A percentile compares a stretch with the other conserved stretches of the same genome.
phyloP scores from a whole-genome alignment of 2,329 filamentous ascomycete species.

The Aspergillus udagawae region DNA sequence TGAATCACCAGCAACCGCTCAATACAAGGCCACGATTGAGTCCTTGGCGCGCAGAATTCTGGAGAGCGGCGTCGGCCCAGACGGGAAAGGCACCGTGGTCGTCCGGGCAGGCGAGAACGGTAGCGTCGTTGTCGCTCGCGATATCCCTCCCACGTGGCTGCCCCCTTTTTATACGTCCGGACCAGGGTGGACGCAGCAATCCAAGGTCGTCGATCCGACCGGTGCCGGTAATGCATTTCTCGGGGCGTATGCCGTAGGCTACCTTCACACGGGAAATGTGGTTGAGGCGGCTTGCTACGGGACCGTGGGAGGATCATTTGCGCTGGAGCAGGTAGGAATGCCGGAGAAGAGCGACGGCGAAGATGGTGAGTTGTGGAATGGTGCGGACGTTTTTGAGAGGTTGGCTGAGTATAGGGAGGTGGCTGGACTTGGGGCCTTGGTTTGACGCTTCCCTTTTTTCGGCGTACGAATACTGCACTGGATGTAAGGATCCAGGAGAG shows the following conservation, averaged over 20 bases:
- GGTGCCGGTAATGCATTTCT: slow-evolving; percentile 37
- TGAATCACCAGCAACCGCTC: not conserved
- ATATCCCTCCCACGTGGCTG: slow-evolving; percentile 19
- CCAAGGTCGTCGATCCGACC: slow-evolving; percentile 31
- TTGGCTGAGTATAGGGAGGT: slow-evolving; percentile 13
- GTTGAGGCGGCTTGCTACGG: slow-evolving; percentile 28
- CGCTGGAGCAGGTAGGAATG: slow-evolving; percentile 28
- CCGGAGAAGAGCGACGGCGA: slow-evolving; percentile 5
- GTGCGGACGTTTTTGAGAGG: slow-evolving; percentile 6
- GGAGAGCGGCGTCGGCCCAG: slow-evolving; percentile 12
- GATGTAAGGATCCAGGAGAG: too few species aligned
- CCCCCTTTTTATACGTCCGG: slow-evolving; percentile 21
- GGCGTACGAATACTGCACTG: too few species aligned
- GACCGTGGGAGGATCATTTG: slow-evolving; percentile 32
- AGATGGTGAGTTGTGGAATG: slow-evolving; percentile 19
- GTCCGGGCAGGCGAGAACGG: slow-evolving; percentile 30
- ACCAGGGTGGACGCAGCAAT: not conserved
- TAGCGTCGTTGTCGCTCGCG: slow-evolving; percentile 18
- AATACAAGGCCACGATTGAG: slow-evolving; percentile 10
- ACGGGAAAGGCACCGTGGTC: slow-evolving; percentile 17
- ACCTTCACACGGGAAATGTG: slow-evolving; percentile 15
- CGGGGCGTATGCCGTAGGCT: slow-evolving; percentile 28
- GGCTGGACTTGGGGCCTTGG: not conserved
- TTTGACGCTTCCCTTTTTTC: not conserved
- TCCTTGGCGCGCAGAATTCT: slow-evolving; percentile 8